A percentile compares a stretch with the other conserved stretches of the same genome.
Evolutionary conservation across 495 filamentous ascomycete genomes (phyloP).

Genomic region (Penicillium herquei): DNA sequence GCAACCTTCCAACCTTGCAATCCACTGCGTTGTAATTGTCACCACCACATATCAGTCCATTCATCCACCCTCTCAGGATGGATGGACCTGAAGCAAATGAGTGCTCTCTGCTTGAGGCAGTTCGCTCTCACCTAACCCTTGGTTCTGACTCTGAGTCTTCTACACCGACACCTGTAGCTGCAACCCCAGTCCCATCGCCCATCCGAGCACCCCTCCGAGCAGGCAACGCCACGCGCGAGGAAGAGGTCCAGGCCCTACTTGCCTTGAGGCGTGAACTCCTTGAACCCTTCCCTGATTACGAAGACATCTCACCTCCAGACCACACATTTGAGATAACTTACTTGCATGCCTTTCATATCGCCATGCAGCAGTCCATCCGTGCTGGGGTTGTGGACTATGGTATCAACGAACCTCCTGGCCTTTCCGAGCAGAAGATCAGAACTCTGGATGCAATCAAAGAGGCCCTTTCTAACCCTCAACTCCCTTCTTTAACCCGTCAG

Average conservation of each 20-base stretch:
- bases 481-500: conserved; percentile 7
- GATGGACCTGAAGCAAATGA: not conserved
- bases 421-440: not conserved
- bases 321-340: conserved; percentile 17
- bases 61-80: too few species aligned
- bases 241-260: too few species aligned
- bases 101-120: not conserved
- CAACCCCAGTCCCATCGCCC: too few species aligned
- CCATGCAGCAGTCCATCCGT: conserved; percentile 22
- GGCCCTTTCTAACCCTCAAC: conserved; percentile 9
- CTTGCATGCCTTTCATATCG: conserved; percentile 22
- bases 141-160: not conserved
- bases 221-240: too few species aligned
- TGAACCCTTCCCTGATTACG: conserved; percentile 38
- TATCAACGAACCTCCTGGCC: not conserved
- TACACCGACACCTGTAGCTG: too few species aligned
- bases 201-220: too few species aligned
- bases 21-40: too few species aligned
- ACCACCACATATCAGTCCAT: too few species aligned
- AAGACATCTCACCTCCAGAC: conserved; percentile 7
- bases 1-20: too few species aligned
- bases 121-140: not conserved
- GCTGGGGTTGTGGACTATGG: conserved; percentile 12
- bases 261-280: not conserved
- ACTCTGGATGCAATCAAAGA: conserved; percentile 19